phyloP scores from a whole-genome alignment of 2,329 filamentous ascomycete genomes.

The Talaromyces marneffei region DNA sequence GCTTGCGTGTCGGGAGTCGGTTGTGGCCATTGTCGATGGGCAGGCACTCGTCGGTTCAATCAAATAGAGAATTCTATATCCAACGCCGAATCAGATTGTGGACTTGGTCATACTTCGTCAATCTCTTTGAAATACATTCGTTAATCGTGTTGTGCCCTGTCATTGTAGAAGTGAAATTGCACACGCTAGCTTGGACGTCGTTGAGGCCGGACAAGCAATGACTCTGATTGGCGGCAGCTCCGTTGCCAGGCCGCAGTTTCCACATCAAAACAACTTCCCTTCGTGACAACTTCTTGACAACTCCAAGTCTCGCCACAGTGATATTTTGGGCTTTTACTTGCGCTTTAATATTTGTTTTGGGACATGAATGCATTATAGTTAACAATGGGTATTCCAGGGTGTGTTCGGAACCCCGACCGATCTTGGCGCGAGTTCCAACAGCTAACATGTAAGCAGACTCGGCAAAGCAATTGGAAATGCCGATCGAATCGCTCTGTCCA shows the following conservation, averaged over 20 bases:
- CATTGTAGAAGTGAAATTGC: background rate
- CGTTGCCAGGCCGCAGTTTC: slow-evolving; percentile 10
- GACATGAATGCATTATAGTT: background rate
- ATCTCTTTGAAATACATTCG: background rate
- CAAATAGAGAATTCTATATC: background rate
- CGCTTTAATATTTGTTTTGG: background rate
- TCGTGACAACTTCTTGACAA: background rate
- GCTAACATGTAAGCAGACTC: slow-evolving; percentile 55
- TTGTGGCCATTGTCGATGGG: slow-evolving; percentile 9
- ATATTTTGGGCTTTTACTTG: background rate
- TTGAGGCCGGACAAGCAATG: background rate
- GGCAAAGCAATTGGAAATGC: slow-evolving; percentile 84
- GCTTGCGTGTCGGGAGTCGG: slow-evolving; percentile 14
- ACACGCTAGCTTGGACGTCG: background rate
- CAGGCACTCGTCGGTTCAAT: background rate
- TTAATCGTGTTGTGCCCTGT: background rate
- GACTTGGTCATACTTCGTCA: background rate
- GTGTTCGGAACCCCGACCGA: background rate
- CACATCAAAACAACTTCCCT: slow-evolving; percentile 12
- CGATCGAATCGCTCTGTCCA: slow-evolving; percentile 71
- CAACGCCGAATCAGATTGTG: background rate
- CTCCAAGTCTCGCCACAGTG: background rate
- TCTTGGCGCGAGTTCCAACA: background rate
- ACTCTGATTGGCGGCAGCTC: slow-evolving; percentile 11
- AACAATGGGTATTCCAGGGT: slow-evolving; percentile 16